Percentiles rank a stretch among this genome's conserved stretches.
Conservation (phyloP, 441 rosid genomes). For the Aquilaria agallochum region DNA sequence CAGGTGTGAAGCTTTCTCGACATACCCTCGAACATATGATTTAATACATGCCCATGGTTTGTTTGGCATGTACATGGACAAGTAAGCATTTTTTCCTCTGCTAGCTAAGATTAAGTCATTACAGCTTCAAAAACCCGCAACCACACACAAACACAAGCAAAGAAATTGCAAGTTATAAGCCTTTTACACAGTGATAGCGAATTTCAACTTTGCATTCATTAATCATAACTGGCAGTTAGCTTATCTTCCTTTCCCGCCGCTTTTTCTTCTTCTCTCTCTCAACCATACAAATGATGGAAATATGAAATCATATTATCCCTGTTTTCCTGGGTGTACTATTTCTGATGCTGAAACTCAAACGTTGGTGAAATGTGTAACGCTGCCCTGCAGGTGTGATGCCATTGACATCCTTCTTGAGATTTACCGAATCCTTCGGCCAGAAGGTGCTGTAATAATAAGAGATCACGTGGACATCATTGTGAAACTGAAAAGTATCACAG, state of each 20-base stretch:
- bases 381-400: constrained; percentile 41
- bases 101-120: no score
- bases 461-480: constrained; percentile 43
- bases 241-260: background rate
- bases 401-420: constrained; percentile 52
- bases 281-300: background rate
- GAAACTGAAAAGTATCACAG: constrained; percentile 34
- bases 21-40: constrained; percentile 61
- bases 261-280: background rate
- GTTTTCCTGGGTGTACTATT: background rate
- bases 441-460: constrained; percentile 45
- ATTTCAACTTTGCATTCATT: no score
- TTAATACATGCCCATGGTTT: constrained; percentile 48
- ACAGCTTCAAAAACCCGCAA: no score
- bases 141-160: no score
- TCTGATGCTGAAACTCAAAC: background rate
- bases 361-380: background rate
- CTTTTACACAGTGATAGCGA: no score
- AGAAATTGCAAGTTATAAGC: no score
- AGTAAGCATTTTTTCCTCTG: constrained; percentile 27
- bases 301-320: background rate
- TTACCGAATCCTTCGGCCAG: constrained; percentile 50
- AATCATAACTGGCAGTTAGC: no score
- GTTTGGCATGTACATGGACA: constrained; percentile 48
- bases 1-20: constrained; percentile 79